These are phyloP conservation scores for Discostella stelligeroides DNA, from an alignment of 108 stramenopile genomes.

Conservation along the genomic window DNA sequence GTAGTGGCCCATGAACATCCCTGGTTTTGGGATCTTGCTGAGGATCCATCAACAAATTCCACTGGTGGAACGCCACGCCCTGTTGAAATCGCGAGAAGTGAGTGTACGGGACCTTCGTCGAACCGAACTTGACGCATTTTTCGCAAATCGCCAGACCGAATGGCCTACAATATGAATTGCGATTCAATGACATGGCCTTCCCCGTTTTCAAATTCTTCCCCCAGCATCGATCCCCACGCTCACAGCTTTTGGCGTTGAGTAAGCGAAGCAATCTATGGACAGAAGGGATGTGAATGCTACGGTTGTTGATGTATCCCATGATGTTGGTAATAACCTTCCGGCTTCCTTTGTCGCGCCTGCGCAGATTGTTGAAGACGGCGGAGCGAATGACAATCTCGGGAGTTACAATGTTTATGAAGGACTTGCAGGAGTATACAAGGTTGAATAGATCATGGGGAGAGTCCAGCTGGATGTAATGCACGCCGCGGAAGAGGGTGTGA, in stretches of 20 bases:
- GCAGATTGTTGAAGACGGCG: slow-evolving; percentile 40
- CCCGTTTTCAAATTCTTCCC: slow-evolving; percentile 44
- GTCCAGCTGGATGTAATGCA: slow-evolving; percentile 20
- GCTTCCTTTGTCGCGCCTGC: slow-evolving; percentile 26
- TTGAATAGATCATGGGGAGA: slow-evolving; percentile 37
- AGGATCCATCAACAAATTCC: slow-evolving; percentile 42
- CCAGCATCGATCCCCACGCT: slow-evolving; percentile 46
- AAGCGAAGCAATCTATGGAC: slow-evolving; percentile 34
- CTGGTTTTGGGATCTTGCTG: slow-evolving; percentile 24
- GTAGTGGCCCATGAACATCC: slow-evolving; percentile 27
- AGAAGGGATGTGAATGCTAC: slow-evolving; percentile 48
- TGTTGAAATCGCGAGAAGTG: slow-evolving; percentile 29
- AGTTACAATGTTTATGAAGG: slow-evolving; percentile 29
- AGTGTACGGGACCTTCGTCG: slow-evolving; percentile 29
- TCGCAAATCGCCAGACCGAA: slow-evolving; percentile 49
- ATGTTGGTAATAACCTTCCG: slow-evolving; percentile 36
- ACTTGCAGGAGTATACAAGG: slow-evolving; percentile 22
- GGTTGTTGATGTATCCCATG: slow-evolving; percentile 28
- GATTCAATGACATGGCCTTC: slow-evolving; percentile 21
- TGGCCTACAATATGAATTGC: slow-evolving; percentile 7
- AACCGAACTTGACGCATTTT: slow-evolving; percentile 44
- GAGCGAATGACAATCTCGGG: slow-evolving; percentile 38
- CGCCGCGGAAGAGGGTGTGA: not conserved
- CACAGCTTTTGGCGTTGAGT: slow-evolving; percentile 43
- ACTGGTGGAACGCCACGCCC: slow-evolving; percentile 38